Conservation (phyloP, 345 rosid genomes). For the Syzygium aqueum region DNA sequence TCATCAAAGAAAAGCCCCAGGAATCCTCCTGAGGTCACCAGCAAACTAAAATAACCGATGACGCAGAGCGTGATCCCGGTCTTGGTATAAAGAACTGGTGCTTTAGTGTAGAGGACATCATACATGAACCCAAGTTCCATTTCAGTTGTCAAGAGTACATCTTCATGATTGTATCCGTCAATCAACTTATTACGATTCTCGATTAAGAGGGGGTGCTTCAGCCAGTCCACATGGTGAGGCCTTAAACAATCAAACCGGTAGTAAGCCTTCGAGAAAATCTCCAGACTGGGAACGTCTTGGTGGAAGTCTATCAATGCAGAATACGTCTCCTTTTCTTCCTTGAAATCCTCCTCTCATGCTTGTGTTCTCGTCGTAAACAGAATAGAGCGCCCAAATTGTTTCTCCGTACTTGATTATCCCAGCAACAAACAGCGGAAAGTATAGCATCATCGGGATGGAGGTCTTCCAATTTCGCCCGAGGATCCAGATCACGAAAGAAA, state of each 20-base stretch:
- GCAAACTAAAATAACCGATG: background rate
- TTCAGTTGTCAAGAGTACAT: background rate
- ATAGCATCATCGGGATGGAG: background rate
- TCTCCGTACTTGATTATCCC: slow-evolving; percentile 7
- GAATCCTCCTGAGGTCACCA: background rate
- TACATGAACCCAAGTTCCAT: slow-evolving; percentile 8
- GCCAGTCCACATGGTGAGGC: slow-evolving; percentile 2
- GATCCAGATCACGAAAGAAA: background rate
- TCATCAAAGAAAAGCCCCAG: background rate
- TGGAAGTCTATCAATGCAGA: background rate
- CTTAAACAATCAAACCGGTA: slow-evolving; percentile 3
- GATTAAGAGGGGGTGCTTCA: background rate
- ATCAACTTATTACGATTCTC: background rate
- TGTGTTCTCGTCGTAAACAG: background rate
- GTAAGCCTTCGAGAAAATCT: background rate
- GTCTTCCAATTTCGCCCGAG: slow-evolving; percentile 2
- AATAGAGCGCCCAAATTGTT: slow-evolving; percentile 3
- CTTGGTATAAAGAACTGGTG: background rate
- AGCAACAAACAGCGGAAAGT: slow-evolving; percentile 4
- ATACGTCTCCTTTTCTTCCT: background rate
- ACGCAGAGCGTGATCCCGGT: background rate
- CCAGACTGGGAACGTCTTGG: accelerated
- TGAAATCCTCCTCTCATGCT: background rate
- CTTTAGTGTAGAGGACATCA: slow-evolving; percentile 12
- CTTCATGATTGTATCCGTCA: background rate